Conservation (phyloP, 305 asterid species). For the Euphrasia arctica region DNA sequence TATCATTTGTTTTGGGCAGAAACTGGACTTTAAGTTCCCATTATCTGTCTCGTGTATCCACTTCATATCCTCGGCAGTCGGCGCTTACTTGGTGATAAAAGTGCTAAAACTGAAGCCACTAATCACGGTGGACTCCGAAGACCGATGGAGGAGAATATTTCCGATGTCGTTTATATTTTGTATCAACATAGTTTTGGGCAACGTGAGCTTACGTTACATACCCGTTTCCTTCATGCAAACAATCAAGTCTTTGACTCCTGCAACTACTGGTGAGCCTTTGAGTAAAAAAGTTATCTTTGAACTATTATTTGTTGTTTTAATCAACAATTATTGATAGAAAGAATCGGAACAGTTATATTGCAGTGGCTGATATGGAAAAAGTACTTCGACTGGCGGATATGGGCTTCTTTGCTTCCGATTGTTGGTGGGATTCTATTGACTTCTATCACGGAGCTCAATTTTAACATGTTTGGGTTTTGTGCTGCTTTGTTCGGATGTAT, state of each 20-base stretch:
- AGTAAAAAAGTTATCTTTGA: too few relatives aligned
- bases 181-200: conserved; percentile 80
- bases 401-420: conserved; percentile 91
- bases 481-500: conserved; percentile 93
- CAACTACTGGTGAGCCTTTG: conserved; percentile 66
- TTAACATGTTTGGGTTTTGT: conserved; percentile 76
- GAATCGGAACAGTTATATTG: conserved; percentile 57
- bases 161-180: conserved; percentile 91
- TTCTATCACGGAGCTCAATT: conserved; percentile 86
- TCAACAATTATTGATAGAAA: too few relatives aligned
- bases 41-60: conserved; percentile 84
- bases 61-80: conserved; percentile 82
- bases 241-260: conserved; percentile 88
- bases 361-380: conserved; percentile 95
- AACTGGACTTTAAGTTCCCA: conserved; percentile 88
- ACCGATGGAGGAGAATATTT: conserved; percentile 91
- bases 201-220: conserved; percentile 74
- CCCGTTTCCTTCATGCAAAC: conserved; percentile 98
- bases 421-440: conserved; percentile 96
- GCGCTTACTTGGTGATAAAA: conserved; percentile 78
- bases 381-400: conserved; percentile 76
- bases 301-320: too few relatives aligned
- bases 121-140: conserved; percentile 73
- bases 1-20: conserved; percentile 41
- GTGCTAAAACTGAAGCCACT: conserved; percentile 88